Evolutionary conservation across 257 asterid genomes (phyloP), one percentile per base, ranked within the genome.

Genomic region (Nicotiana tomentosiformis): DNA sequence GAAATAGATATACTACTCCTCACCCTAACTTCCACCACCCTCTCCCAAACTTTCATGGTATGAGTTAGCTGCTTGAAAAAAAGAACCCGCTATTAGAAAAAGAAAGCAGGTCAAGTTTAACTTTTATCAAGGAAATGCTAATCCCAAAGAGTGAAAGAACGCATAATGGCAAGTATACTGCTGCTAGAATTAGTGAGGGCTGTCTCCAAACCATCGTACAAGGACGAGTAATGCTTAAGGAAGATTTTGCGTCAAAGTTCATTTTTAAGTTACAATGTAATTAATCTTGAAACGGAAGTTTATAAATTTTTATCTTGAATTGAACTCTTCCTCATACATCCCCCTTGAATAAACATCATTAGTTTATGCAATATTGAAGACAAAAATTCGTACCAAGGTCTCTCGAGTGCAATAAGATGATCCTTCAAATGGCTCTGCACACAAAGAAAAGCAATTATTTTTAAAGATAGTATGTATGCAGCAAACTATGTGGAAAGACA

Each of bases 381-480:
- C 58, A 69, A 23, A 46, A 51, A 6, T 86, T 12, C 88, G 53
- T 91, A 96, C 99, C 99, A 84, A 83, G 88, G 82, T 89, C 86
- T 90, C 94, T 84, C 80, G 85, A 2, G 97, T 95, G 72, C 87
- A 88, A 88, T 85, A 92, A 56, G 98, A 89, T 51, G 86, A 91
- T 87, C 93, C 98, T 88, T 92, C 92, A 82, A 91, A 94, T 86
- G 98, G 98, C 77, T 94, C 99, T 96, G 95, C 82, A 87, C 84
- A 88, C 84, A 90, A 77, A 77, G 78, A 82, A 67, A 80, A 69
- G 57, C 60, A 33, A 35, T 79, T 60, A 15, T n/a, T 32, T 39
- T 64, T 32, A 33, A 35, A 37, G 66, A 56, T 64, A 39, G 20
- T 32, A 62, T 58, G 58, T 70, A 29, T 29, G 51, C 26, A 35